Evolutionary conservation across 169 alveolate species (phyloP), one percentile per base, ranked within the genome.

Genomic region (Plasmodium fragile): DNA sequence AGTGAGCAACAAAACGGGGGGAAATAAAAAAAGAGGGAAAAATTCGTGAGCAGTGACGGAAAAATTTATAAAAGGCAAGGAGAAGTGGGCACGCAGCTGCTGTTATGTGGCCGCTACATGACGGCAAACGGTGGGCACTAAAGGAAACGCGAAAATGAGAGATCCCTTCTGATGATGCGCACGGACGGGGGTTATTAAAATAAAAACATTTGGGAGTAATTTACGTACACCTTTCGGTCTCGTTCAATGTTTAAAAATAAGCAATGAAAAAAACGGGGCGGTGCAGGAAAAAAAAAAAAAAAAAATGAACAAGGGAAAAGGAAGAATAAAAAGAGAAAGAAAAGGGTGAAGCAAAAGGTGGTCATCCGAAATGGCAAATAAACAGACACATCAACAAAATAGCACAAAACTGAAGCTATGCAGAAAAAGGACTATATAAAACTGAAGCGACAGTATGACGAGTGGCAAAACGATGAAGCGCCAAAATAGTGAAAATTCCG

Each of bases 91-190:
- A 65, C 1, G n/a, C 6, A 65, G 34, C 30, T 25, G 75, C 13
- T 49, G 59, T 49, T 49, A 49, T 22, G 59, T 7, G 59, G 22
- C 59, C 13, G 59, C 59, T 49, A 8, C 59, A 7, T 49, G 18
- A 7, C 59, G 59, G n/a, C 16, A n/a, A 65, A 65, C 75, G 30
- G n/a, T 65, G 75, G 75, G 36, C 75, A 65, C 75, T 65, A 65
- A 25, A 22, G 75, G 30, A 65, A 22, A n/a, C 75, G 36, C 36
- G 59, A 65, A 22, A 65, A 22, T 65, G 39, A 65, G n/a, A n/a
- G 75, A 65, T 65, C 75, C 30, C 36, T 65, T 65, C 1, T 49
- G 16, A 65, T 65, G 16, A 65, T 65, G 22, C n/a, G 75, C 36
- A 18, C 36, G 39, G 22, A 18, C 10, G 36, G 13, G 36, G 75